Base-by-base conservation (phyloP, 768 basidiomycete genomes). In the Leccinum uliginosum region DNA sequence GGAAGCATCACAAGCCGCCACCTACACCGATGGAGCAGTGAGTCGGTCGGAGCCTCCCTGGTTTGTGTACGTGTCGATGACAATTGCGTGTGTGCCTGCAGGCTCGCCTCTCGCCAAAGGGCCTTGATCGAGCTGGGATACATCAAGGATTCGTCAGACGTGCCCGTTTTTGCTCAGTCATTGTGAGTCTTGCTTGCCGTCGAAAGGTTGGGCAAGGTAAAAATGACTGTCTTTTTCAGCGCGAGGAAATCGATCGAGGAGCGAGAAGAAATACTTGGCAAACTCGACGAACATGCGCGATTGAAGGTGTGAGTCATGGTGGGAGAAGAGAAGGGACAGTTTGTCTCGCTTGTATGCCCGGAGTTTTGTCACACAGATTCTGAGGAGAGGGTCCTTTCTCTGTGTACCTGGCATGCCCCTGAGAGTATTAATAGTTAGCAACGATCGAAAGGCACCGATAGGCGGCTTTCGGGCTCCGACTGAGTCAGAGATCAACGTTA, bases 121-220 rank as follows among this genome's bases (percentile, higher is more conserved):
- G 88, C 87, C 1, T 75, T 91, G 54, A 74, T 89, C 50, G 82
- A 80, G 26, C 73, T 85, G 3, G 85, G 83, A 10, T 77, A 84
- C 68, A 81, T 91, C 63, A 76, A 74, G 50, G 70, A 71, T 32
- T 76, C 80, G 6, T 72, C 71, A 11, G 80, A 87, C 44, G 69
- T 87, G 4, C 71, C 81, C 2, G 60, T 63, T 3, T 90, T 89
- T 65, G 88, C 87, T 7, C 76, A 78, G 54, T 74, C 80, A 30
- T 89, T 90, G 87, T 89, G 60, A 71, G 85, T 78, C 21, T 15
- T 19, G 24, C 21, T 43, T 56, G n/a, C n/a, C 1, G 26, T 32
- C 15, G 49, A 51, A 7, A 27, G 26, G 6, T 1, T 14, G 21
- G 32, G 21, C 32, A n/a, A 9, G 19, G 55, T 17, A 44, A n/a